Base-by-base conservation (phyloP, 495 filamentous ascomycete species). In the Stereocaulon alpinum region DNA sequence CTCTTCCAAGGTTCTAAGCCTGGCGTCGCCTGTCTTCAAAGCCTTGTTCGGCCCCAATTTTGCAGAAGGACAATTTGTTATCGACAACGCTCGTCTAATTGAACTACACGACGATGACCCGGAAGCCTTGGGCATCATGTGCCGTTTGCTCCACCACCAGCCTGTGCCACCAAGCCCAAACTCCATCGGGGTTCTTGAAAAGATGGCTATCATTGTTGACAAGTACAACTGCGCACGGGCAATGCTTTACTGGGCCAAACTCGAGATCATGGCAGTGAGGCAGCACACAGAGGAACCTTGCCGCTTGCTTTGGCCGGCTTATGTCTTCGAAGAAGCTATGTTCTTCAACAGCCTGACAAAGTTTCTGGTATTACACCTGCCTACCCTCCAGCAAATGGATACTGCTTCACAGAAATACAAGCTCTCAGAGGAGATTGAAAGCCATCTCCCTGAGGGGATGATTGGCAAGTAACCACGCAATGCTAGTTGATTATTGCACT, bases 11-110 rank as follows among this genome's bases (percentile, higher is more conserved):
- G 43, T 59, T 37, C 34, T 61, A 18, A 27, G 42, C 22, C 55
- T 61, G 43, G 54, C 53, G 12, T 61, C 59, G 6, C 40, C 54
- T 15, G 54, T 61, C 10, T 61, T 59, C 51, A 59, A 37, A 6
- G 41, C 59, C n/a, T 32, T 61, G 9, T 61, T 61, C 12, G 6
- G 43, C 78, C 74, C 73, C 11, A 47, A 18, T 24, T 57, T 57
- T 57, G 55, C 29, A 32, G 29, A 58, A 58, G 55, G 43, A n/a
- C 32, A 49, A 24, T 37, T 40, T 9, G 29, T 10, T 42, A n/a
- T 40, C 3, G 29, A 40, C 4, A 42, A 55, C 24, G 52, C 20
- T 34, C 24, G 34, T 42, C 52, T 37, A 1, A 29, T 58, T 22
- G 41, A 24, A 18, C 17, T 57, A 18, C 27, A 37, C 9, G 55